These are phyloP conservation scores for Microstegium vimineum DNA, from an alignment of 176 grass and related monocot genomes.

Conservation along the genomic window DNA sequence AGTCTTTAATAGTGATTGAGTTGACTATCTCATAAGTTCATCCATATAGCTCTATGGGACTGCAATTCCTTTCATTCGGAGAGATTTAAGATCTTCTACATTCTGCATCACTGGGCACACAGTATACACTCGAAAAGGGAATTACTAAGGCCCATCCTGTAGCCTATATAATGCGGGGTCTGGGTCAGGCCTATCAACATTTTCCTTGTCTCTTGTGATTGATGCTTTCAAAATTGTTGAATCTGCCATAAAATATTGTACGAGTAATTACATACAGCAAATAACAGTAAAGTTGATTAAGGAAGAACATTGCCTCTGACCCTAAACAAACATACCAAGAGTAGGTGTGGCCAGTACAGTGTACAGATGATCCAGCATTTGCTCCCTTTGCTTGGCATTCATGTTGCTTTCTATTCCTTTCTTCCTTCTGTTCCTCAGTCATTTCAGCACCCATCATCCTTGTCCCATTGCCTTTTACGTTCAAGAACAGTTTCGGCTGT, in stretches of 20 bases:
- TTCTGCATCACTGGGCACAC: neutral
- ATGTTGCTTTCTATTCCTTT: neutral
- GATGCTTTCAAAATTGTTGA: neutral
- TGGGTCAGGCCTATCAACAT: neutral
- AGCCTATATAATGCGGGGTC: neutral
- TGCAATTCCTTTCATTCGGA: neutral
- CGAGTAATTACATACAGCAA: neutral
- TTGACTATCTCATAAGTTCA: neutral
- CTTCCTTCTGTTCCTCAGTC: neutral
- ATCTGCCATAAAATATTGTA: neutral
- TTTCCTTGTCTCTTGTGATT: neutral
- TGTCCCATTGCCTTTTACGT: neutral
- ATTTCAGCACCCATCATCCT: neutral
- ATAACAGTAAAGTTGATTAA: neutral
- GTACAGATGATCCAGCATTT: neutral
- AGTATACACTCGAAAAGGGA: neutral
- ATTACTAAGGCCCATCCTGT: neutral
- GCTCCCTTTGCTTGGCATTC: neutral
- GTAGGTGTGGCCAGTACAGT: neutral
- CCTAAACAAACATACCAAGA: neutral
- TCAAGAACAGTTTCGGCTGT: neutral
- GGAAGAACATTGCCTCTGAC: neutral
- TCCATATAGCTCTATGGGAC: neutral
- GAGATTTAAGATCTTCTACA: neutral
- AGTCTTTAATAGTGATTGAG: neutral